Percentiles rank a stretch among this genome's conserved stretches.
Conservation (phyloP, 495 filamentous ascomycete genomes). For the Penicillium mononematosum region DNA sequence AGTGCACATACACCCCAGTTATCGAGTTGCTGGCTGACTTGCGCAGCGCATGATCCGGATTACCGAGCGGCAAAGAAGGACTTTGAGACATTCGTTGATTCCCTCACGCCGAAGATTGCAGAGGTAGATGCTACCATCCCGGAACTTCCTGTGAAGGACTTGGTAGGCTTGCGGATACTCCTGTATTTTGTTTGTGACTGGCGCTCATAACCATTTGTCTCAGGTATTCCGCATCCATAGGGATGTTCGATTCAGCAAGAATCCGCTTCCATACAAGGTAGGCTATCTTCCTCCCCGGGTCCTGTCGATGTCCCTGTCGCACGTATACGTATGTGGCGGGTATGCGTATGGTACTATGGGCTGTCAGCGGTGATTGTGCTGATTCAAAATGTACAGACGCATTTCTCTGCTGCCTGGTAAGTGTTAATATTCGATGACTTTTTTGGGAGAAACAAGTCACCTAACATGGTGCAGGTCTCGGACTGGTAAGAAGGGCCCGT, state of each 20-base stretch:
- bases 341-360: constrained; percentile 21
- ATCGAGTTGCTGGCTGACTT: constrained; percentile 14
- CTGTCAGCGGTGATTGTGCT: constrained; percentile 24
- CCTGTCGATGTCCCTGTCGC: background rate
- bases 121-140: constrained; percentile 76
- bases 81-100: constrained; percentile 71
- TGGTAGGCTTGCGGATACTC: constrained; percentile 46
- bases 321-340: constrained; percentile 7
- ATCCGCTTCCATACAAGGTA: constrained; percentile 86
- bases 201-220: constrained; percentile 6
- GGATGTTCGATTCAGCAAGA: constrained; percentile 73
- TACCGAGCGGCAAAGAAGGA: constrained; percentile 75
- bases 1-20: background rate
- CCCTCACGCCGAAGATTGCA: constrained; percentile 65
- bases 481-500: constrained; percentile 81
- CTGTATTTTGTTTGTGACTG: background rate
- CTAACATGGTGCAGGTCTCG: constrained; percentile 56
- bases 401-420: constrained; percentile 80
- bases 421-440: constrained; percentile 12
- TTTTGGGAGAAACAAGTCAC: constrained; percentile 17
- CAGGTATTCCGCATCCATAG: constrained; percentile 82
- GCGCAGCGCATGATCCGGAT: constrained; percentile 67
- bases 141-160: constrained; percentile 76
- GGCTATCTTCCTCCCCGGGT: constrained; percentile 18
- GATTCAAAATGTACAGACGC: constrained; percentile 49